Evolutionary conservation across 257 asterid species (phyloP).

Genomic region (Capsicum pubescens): DNA sequence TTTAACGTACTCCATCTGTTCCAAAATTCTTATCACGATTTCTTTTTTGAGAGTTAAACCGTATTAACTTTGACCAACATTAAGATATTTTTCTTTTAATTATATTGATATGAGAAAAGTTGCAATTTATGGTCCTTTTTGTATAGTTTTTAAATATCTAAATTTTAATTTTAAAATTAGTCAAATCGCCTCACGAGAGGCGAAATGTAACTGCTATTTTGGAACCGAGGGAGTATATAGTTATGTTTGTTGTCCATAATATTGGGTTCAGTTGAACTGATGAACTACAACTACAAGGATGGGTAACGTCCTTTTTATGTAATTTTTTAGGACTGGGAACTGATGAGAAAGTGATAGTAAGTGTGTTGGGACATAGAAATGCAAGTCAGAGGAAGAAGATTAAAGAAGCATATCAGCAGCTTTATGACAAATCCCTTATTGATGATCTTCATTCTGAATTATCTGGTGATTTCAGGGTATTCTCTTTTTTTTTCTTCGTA

Average conservation of each 20-base stretch:
- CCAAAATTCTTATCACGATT: too few relatives aligned
- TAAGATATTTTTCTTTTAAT: too few relatives aligned
- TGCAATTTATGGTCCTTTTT: too few relatives aligned
- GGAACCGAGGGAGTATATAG: too few relatives aligned
- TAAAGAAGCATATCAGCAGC: conserved; percentile 57
- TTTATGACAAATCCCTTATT: conserved; percentile 60
- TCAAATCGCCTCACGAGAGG: too few relatives aligned
- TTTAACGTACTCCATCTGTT: too few relatives aligned
- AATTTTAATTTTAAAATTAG: too few relatives aligned
- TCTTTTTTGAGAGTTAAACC: too few relatives aligned
- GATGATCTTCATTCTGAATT: conserved; percentile 59
- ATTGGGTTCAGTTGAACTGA: not conserved
- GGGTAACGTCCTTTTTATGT: not conserved
- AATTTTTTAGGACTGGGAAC: conserved; percentile 64
- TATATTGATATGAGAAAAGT: too few relatives aligned
- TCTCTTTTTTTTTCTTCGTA: not conserved
- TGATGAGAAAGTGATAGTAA: conserved; percentile 64
- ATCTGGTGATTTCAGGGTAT: conserved; percentile 81
- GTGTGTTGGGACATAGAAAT: conserved; percentile 67
- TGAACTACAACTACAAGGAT: not conserved
- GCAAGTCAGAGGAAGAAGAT: conserved; percentile 66
- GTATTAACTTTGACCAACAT: too few relatives aligned
- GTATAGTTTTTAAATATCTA: too few relatives aligned
- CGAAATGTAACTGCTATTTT: too few relatives aligned
- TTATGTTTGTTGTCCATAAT: not conserved